Evolutionary conservation across 192 early-diverging fungal species (phyloP), one percentile per base, ranked within the genome.

Genomic region (Spizellomyces sp.): DNA sequence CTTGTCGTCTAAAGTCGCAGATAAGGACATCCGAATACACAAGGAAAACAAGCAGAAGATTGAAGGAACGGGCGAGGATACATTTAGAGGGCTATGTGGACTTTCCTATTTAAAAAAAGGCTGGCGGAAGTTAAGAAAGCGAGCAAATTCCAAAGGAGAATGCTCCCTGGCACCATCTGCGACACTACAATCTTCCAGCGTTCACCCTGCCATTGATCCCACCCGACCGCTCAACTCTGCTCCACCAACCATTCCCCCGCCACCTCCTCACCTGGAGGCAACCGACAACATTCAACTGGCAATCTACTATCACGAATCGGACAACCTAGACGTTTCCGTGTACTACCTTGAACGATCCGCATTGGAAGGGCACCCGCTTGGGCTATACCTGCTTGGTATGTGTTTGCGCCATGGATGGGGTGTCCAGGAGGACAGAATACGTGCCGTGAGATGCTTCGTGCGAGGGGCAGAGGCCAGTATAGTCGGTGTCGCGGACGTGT

Each of bases 361-460:
- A 12, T 14, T 10, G 21, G 67, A 72, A 62, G 63, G 62, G 8
- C 58, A 74, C 46, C 72, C 72, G 14, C 21, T 74, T 5, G 65
- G 54, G 3, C 17, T 74, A 57, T 70, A 48, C 48, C 65, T 69
- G 48, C 17, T 68, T 1, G 72, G 72, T 4, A 68, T 74, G 54
- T 60, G 54, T 57, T 45, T 74, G 41, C 52, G 72, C 12, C 72
- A 74, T 72, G 72, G 72, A 21, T 67, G 67, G 55, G 72, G 72
- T 9, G 47, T 71, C 46, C 6, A 69, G 22, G 71, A 17, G 14
- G 71, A 73, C 36, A 14, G 45, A 19, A n/a, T 9, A 21, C 62
- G 69, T 0, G 69, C 60, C 14, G 21, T 67, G 4, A n/a, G 44
- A n/a, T 66, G 58, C 54, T 58, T 67, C 8, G 43, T 67, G 15